phyloP scores from a whole-genome alignment of 495 filamentous ascomycete species.

The Podospora appendiculata region DNA sequence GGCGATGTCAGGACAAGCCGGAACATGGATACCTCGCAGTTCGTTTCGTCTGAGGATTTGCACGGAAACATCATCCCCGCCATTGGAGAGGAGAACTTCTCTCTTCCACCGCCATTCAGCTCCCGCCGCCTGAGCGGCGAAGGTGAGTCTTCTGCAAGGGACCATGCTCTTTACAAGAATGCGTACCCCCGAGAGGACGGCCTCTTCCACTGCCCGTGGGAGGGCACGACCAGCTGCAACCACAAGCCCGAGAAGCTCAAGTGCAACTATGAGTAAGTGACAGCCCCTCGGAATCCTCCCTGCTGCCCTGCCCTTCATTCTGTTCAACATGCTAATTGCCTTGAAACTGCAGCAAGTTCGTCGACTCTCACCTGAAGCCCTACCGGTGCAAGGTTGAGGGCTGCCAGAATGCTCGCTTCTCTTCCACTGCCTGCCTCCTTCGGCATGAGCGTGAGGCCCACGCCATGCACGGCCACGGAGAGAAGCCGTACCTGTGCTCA shows the following conservation, averaged over 20 bases:
- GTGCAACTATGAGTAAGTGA: slow-evolving; percentile 89
- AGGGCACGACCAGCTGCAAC: slow-evolving; percentile 64
- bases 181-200: slow-evolving; percentile 56
- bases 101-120: slow-evolving; percentile 33
- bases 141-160: slow-evolving; percentile 62
- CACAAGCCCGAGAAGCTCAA: slow-evolving; percentile 87
- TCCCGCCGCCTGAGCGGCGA: slow-evolving; percentile 40
- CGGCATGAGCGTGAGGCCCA: slow-evolving; percentile 92
- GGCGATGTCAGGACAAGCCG: slow-evolving; percentile 20
- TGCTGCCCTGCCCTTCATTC: slow-evolving; percentile 7
- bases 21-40: slow-evolving; percentile 22
- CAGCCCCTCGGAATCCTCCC: not conserved
- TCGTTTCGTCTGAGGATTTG: slow-evolving; percentile 34
- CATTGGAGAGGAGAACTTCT: slow-evolving; percentile 35
- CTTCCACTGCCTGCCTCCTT: slow-evolving; percentile 89
- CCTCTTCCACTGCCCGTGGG: slow-evolving; percentile 86
- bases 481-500: slow-evolving; percentile 79
- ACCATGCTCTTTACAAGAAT: slow-evolving; percentile 71
- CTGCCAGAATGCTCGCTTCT: slow-evolving; percentile 76
- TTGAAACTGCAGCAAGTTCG: slow-evolving; percentile 63
- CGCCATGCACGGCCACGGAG: slow-evolving; percentile 88
- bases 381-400: slow-evolving; percentile 79
- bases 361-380: slow-evolving; percentile 90
- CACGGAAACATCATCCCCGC: slow-evolving; percentile 27
- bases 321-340: slow-evolving; percentile 22